phyloP scores from a whole-genome alignment of 495 filamentous ascomycete species.

The Clavariopsis aquatica region DNA sequence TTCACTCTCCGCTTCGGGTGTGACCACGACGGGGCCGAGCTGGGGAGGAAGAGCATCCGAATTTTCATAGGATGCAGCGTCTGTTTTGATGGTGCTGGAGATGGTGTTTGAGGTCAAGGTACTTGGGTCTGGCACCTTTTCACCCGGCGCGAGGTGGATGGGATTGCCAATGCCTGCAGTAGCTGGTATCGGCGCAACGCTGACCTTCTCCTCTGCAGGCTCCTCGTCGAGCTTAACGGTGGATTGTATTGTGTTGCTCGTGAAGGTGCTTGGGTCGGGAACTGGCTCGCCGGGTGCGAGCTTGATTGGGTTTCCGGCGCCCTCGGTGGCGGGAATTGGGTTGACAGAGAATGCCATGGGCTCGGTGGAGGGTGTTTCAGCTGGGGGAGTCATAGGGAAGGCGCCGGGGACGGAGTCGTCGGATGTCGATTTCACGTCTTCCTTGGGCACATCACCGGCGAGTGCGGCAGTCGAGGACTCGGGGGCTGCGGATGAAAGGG shows the following conservation, averaged over 20 bases:
- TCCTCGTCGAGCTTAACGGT: constrained; percentile 67
- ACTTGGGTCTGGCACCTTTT: constrained; percentile 70
- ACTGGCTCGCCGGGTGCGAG: constrained; percentile 77
- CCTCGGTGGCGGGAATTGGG: constrained; percentile 37
- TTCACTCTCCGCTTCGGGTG: constrained; percentile 49
- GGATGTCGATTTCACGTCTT: constrained; percentile 42
- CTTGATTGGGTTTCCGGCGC: constrained; percentile 74
- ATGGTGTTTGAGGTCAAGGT: constrained; percentile 57
- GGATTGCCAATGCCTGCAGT: constrained; percentile 66
- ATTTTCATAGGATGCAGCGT: constrained; percentile 82
- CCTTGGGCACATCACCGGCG: constrained; percentile 67
- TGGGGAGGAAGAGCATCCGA: constrained; percentile 50
- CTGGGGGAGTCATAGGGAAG: constrained; percentile 74
- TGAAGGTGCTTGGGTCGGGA: constrained; percentile 62
- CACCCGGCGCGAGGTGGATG: constrained; percentile 73
- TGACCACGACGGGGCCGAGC: constrained; percentile 51
- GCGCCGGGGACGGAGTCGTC: constrained; percentile 62
- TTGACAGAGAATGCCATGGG: constrained; percentile 41
- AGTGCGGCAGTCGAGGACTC: constrained; percentile 73
- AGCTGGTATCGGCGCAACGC: constrained; percentile 46
- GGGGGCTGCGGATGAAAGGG: constrained; percentile 70
- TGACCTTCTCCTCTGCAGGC: constrained; percentile 36
- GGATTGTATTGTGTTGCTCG: constrained; percentile 55
- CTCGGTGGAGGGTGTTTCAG: constrained; percentile 66
- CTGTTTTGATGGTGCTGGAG: constrained; percentile 66